Base-by-base conservation (phyloP, 352 stramenopile genomes). In the Phytophthora parvispora region DNA sequence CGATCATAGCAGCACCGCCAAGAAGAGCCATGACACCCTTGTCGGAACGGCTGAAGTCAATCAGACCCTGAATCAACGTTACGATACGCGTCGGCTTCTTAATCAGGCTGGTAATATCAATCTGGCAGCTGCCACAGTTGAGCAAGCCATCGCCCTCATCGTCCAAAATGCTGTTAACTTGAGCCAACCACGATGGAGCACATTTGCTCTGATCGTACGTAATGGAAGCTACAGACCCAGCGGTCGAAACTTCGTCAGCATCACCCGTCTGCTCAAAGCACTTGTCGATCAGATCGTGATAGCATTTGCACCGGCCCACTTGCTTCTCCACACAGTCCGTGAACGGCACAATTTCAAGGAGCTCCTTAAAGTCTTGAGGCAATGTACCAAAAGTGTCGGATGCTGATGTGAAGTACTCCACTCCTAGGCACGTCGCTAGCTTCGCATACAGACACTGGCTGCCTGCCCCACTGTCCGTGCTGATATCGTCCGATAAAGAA, bases 81-180 rank as follows among this genome's bases (percentile, higher is more conserved):
- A 86, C 51, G 25, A 94, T 69, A 24, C 47, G 78, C 67, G 50
- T 78, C 43, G 60, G 68, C 6, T 91, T 76, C 53, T 81, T 71
- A n/a, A 86, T 65, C 15, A 94, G 49, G 63, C 79, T 90, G n/a
- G 81, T 82, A n/a, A 93, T 60, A 36, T 93, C 86, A 49, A 93
- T 77, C 29, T 84, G 79, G 53, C 88, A 96, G 8, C 75, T 89
- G 24, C 63, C 79, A 65, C 88, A 96, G 74, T 96, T 96, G 7
- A 96, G 69, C 4, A 73, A 43, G 7, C 88, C 88, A 38, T 81
- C 69, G 1, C 75, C 84, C 28, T 76, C 47, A 3, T 88, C 71
- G 16, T 87, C 70, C 40, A 94, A 63, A 29, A 94, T 81, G 13
- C 62, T 72, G 15, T 86, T 75, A 9, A 89, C 85, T 18, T 75